Base-by-base conservation (phyloP, 1,139 yeast species). In the Pichia sp. region DNA sequence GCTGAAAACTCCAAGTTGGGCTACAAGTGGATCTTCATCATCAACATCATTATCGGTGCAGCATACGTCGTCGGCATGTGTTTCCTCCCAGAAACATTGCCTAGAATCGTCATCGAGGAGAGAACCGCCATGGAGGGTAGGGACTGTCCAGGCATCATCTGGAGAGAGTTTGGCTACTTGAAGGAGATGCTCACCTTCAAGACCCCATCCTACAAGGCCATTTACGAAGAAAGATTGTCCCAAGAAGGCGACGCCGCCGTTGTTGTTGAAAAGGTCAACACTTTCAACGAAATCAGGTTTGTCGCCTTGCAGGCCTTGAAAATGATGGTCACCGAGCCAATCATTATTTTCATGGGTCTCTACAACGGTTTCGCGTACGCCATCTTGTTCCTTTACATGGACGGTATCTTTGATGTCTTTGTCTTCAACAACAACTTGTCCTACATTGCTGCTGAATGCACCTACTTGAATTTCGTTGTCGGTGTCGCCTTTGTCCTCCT, bases 381-480 rank as follows among this genome's bases (percentile, higher is more conserved):
- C 57, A 58, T 68, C 51, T 71, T 78, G 57, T 69, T 68, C 66
- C 60, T 69, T 54, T 69, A 68, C 63, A 62, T 63, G 46, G 71
- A 67, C 56, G 71, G 71, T 63, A 66, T 68, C 50, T 68, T 61
- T 51, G 65, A 65, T 51, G 71, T 68, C 47, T 68, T 68, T 48
- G 71, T 64, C 49, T 53, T 33, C 54, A 67, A 68, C 59, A 68
- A 67, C 52, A 65, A 65, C n/a, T 60, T 68, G 17, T 61, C 67
- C 12, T 55, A 55, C 46, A 67, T 68, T 60, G 63, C 58, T 4
- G 71, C 71, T 4, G 71, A 67, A 55, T 59, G 63, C 52, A 66
- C 71, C 1, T 68, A 64, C 50, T 60, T 68, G 56, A 68, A 68
- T 57, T 68, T 68, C 48, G 68, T 67, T 52, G 71, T 67, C 51